Percentiles rank a stretch among this genome's conserved stretches.
These are phyloP conservation scores for Peterozyma toletana DNA, from an alignment of 805 yeast species.

Conservation along the genomic window DNA sequence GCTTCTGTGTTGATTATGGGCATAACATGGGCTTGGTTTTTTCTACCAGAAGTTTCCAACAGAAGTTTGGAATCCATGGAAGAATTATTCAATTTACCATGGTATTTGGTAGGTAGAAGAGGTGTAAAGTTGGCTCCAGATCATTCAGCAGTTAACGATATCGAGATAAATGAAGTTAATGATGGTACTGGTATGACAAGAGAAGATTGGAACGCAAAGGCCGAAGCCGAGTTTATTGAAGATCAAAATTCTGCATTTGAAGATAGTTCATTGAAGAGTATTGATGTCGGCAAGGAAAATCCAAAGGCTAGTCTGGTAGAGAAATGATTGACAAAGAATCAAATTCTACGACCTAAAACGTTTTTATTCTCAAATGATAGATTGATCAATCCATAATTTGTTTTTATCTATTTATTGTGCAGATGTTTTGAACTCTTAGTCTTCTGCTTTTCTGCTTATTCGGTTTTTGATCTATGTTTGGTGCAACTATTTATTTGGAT, in stretches of 20 bases:
- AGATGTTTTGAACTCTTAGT: too few relatives aligned
- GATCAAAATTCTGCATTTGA: neutral
- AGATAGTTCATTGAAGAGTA: too few relatives aligned
- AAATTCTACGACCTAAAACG: too few relatives aligned
- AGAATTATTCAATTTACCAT: slow-evolving; percentile 43
- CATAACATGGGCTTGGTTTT: slow-evolving; percentile 38
- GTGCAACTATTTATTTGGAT: too few relatives aligned
- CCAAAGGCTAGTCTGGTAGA: too few relatives aligned
- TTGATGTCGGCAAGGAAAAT: too few relatives aligned
- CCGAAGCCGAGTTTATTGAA: slow-evolving; percentile 4
- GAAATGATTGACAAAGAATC: too few relatives aligned
- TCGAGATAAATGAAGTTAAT: slow-evolving; percentile 4
- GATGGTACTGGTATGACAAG: neutral
- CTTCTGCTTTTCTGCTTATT: too few relatives aligned
- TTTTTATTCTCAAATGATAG: too few relatives aligned
- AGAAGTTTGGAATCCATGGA: slow-evolving; percentile 46
- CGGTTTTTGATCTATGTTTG: too few relatives aligned
- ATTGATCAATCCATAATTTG: too few relatives aligned
- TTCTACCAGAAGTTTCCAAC: slow-evolving; percentile 42
- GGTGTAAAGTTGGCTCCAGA: slow-evolving; percentile 49
- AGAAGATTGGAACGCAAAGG: slow-evolving; percentile 7
- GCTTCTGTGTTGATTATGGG: slow-evolving; percentile 33
- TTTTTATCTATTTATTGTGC: too few relatives aligned
- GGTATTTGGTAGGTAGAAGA: slow-evolving; percentile 50
- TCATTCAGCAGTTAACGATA: slow-evolving; percentile 22